These are phyloP conservation scores for Ustilago tritici DNA, from an alignment of 1,284 basidiomycete species.

Conservation along the genomic window DNA sequence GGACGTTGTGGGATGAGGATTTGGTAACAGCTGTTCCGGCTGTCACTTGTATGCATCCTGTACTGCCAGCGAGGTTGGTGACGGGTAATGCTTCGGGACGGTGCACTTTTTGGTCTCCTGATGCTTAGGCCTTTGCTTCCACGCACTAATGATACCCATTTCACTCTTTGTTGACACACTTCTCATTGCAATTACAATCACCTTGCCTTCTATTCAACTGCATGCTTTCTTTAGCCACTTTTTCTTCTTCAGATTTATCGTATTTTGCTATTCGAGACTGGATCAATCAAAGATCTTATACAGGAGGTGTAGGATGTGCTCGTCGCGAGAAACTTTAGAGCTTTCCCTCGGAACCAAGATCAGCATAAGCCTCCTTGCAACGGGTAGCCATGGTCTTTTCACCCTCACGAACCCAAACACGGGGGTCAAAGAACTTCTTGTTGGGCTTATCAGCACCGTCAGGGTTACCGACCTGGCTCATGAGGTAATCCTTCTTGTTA, in stretches of 20 bases:
- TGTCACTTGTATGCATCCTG: conserved; percentile 64
- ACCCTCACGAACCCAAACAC: conserved; percentile 97
- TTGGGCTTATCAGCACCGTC: conserved; percentile 69
- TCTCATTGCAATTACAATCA: neutral
- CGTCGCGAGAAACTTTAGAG: conserved; percentile 43
- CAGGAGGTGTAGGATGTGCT: neutral
- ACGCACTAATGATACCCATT: conserved; percentile 4
- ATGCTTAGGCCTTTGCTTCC: conserved; percentile 6
- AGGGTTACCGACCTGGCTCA: conserved; percentile 69
- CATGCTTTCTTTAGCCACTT: neutral
- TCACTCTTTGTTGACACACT: neutral
- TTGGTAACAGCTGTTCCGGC: conserved; percentile 66
- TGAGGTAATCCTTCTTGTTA: conserved; percentile 69
- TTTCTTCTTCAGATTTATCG: neutral
- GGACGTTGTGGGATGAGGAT: conserved; percentile 62
- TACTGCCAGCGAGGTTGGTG: conserved; percentile 47
- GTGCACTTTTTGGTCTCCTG: conserved; percentile 58
- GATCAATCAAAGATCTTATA: neutral
- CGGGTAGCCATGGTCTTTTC: conserved; percentile 91
- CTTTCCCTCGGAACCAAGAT: conserved; percentile 76
- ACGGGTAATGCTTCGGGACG: conserved; percentile 63
- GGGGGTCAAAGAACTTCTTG: conserved; percentile 71
- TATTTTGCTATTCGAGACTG: neutral
- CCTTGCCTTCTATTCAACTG: too few species aligned
- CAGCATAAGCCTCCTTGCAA: conserved; percentile 89